These are phyloP conservation scores for Diaporthe helianthi DNA, from an alignment of 2,329 filamentous ascomycete genomes.

Conservation along the genomic window DNA sequence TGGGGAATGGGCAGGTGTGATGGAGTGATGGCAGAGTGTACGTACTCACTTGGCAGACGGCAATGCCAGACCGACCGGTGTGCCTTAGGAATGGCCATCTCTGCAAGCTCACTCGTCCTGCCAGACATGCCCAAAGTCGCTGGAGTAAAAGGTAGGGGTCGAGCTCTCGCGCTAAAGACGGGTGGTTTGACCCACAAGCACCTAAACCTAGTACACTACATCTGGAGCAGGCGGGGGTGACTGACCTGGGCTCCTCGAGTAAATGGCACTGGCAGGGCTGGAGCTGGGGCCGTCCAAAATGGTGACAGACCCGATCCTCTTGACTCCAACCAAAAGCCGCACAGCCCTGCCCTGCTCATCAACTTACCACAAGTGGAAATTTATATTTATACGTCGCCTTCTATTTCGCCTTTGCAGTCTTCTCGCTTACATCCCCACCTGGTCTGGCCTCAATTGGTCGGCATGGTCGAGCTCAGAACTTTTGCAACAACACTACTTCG, in stretches of 20 bases:
- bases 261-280: background rate
- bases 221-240: conserved; percentile 10
- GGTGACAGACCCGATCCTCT: background rate
- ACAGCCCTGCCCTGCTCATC: background rate
- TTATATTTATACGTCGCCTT: background rate
- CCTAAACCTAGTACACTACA: conserved; percentile 14
- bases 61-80: conserved; percentile 27
- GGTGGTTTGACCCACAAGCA: conserved; percentile 26
- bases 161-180: conserved; percentile 26
- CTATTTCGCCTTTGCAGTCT: background rate
- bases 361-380: background rate
- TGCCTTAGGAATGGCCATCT: conserved; percentile 25
- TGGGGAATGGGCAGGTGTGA: background rate
- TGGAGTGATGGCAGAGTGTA: background rate
- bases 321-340: background rate
- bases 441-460: background rate
- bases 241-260: conserved; percentile 9
- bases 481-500: background rate
- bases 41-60: conserved; percentile 30
- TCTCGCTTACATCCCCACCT: background rate
- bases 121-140: conserved; percentile 3
- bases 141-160: conserved; percentile 22
- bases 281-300: background rate
- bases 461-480: background rate
- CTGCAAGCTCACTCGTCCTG: conserved; percentile 31